phyloP scores from a whole-genome alignment of 805 yeast genomes.

The Teunomyces aglyptinius region DNA sequence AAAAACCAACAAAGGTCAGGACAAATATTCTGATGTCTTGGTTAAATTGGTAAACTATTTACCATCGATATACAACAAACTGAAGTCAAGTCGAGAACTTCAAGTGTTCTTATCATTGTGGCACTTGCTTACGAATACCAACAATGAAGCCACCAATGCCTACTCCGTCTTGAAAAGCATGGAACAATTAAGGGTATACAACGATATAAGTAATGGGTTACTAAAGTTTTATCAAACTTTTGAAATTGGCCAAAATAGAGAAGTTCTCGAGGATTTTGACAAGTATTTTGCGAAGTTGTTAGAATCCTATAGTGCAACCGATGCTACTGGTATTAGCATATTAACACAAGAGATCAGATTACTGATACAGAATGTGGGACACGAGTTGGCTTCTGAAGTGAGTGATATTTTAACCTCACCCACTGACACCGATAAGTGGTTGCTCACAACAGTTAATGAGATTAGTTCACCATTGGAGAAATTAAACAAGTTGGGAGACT shows the following conservation, averaged over 20 bases:
- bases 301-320: conserved; percentile 7
- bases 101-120: conserved; percentile 25
- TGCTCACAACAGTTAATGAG: conserved; percentile 14
- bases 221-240: conserved; percentile 19
- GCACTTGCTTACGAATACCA: conserved; percentile 19
- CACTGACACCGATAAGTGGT: conserved; percentile 13
- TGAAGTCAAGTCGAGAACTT: conserved; percentile 19
- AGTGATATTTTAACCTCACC: conserved; percentile 11
- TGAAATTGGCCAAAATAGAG: background rate
- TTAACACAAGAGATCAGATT: conserved; percentile 22
- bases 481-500: conserved; percentile 24
- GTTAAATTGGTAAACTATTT: conserved; percentile 24
- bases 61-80: conserved; percentile 19
- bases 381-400: conserved; percentile 21
- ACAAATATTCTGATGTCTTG: conserved; percentile 15
- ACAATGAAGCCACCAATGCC: conserved; percentile 14
- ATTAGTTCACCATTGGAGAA: conserved; percentile 19
- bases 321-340: conserved; percentile 7
- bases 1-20: conserved; percentile 14
- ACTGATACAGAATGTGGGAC: conserved; percentile 23
- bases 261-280: conserved; percentile 11
- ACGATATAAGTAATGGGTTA: conserved; percentile 23
- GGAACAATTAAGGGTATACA: conserved; percentile 24
- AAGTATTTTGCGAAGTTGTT: conserved; percentile 13
- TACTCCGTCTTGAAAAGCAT: conserved; percentile 24